Percentiles rank a stretch among this genome's conserved stretches.
Evolutionary conservation across 106 monocot species (phyloP).

Genomic region (Dactylorhiza incarnata): DNA sequence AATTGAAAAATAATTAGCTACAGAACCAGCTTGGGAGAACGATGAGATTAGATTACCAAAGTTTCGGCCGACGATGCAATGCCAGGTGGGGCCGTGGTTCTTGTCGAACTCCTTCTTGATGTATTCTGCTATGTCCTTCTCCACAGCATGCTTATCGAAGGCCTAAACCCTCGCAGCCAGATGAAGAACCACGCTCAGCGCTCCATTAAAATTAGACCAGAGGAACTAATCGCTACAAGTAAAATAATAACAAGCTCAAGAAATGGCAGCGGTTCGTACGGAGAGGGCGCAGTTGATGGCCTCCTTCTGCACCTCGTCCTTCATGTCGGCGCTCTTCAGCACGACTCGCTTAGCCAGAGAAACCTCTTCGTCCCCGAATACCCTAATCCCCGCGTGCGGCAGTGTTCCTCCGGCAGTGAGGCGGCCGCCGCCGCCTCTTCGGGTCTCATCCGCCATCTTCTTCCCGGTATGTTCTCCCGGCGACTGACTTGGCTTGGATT

Average conservation of each 20-base stretch:
- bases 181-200: constrained; percentile 3
- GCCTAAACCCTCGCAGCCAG: constrained; percentile 28
- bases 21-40: neutral
- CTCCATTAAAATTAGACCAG: neutral
- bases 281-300: constrained; percentile 75
- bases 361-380: constrained; percentile 10
- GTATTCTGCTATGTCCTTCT: constrained; percentile 94
- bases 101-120: constrained; percentile 99
- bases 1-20: too few relatives aligned
- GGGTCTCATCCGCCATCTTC: constrained; percentile 30
- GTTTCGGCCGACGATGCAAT: constrained; percentile 97
- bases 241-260: neutral
- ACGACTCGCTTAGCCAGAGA: constrained; percentile 30
- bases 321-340: constrained; percentile 98
- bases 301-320: constrained; percentile 85
- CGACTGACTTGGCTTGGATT: neutral
- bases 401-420: neutral
- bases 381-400: constrained; percentile 29
- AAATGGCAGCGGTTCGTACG: constrained; percentile 17
- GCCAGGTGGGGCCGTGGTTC: constrained; percentile 91
- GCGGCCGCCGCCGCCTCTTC: constrained; percentile 9
- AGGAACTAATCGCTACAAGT: neutral
- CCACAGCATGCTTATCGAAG: constrained; percentile 75
- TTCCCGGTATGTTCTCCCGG: neutral
- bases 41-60: constrained; percentile 44